Base-by-base conservation (phyloP, 805 yeast species). In the Yarrowia bubula region DNA sequence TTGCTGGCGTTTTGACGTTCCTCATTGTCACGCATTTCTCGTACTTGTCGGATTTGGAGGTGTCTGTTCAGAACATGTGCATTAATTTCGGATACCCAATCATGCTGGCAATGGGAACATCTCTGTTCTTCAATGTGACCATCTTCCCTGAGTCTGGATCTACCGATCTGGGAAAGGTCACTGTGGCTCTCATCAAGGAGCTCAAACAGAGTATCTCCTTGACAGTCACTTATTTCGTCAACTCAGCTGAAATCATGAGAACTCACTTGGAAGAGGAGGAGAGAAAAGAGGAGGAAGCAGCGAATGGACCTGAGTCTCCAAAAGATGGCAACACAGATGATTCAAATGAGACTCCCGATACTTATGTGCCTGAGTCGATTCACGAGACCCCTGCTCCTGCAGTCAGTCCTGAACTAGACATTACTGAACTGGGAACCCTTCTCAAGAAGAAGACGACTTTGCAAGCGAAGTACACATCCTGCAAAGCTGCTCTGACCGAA, bases 141-240 rank as follows among this genome's bases (percentile, higher is more conserved):
- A 66, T 83, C 11, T 82, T 80, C 67, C 86, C 86, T 1, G 86
- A 83, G 67, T 80, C 81, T 71, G 86, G 86, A 14, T 77, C 83
- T 28, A 77, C 82, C 0, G 80, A 78, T 68, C 69, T 83, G 11
- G 85, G 85, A 33, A 76, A 76, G 38, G 73, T 81, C 1, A 75
- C 80, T 7, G 71, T 79, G 0, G 76, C 76, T 41, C 73, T 80
- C 0, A 58, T 82, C 18, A 76, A 78, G 66, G 79, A 77, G 61
- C 67, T 81, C 2, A 81, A 81, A 17, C 65, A 65, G n/a, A 75
- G 80, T 14, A 66, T 81, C 13, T 78, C 78, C 53, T 70, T 73
- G 8, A 71, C 83, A 0, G 72, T 78, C 6, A 75, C 75, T n/a
- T 79, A 76, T 65, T 81, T 81, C 66, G 70, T 75, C 33, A 67